Percentiles rank a stretch among this genome's conserved stretches.
Conservation (phyloP, 768 basidiomycete genomes). For the Dioszegia crocea region DNA sequence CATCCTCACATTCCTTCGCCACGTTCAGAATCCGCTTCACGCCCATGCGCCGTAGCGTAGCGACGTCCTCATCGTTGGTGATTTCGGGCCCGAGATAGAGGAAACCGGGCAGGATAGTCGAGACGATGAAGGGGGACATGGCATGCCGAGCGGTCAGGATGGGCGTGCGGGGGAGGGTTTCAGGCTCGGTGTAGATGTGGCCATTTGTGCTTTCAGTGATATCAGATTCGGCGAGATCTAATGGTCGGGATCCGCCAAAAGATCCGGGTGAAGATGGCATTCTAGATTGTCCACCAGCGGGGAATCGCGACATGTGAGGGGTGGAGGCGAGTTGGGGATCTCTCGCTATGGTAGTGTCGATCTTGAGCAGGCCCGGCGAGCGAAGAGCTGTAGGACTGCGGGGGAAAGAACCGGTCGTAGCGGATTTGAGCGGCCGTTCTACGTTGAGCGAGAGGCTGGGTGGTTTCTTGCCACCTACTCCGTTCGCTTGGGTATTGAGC, state of each 20-base stretch:
- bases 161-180: neutral
- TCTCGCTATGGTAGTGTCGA: neutral
- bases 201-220: conserved; percentile 35
- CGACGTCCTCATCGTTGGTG: conserved; percentile 67
- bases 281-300: neutral
- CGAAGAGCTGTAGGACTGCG: neutral
- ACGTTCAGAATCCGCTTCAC: conserved; percentile 87
- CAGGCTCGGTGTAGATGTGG: conserved; percentile 26
- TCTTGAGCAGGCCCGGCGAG: neutral
- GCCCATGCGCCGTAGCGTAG: conserved; percentile 67
- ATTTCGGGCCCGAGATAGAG: conserved; percentile 88
- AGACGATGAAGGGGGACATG: conserved; percentile 63
- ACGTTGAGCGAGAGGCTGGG: conserved; percentile 38
- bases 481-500: conserved; percentile 11
- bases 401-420: conserved; percentile 19
- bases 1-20: conserved; percentile 76
- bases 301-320: neutral
- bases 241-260: too few species aligned
- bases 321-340: conserved; percentile 1
- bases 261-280: neutral
- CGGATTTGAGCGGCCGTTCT: conserved; percentile 19
- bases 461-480: conserved; percentile 13
- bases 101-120: conserved; percentile 85
- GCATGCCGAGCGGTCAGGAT: conserved; percentile 27
- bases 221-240: too few species aligned